Evolutionary conservation across 257 asterid genomes (phyloP), one percentile per base, ranked within the genome.

Genomic region (Petunia axillaris): DNA sequence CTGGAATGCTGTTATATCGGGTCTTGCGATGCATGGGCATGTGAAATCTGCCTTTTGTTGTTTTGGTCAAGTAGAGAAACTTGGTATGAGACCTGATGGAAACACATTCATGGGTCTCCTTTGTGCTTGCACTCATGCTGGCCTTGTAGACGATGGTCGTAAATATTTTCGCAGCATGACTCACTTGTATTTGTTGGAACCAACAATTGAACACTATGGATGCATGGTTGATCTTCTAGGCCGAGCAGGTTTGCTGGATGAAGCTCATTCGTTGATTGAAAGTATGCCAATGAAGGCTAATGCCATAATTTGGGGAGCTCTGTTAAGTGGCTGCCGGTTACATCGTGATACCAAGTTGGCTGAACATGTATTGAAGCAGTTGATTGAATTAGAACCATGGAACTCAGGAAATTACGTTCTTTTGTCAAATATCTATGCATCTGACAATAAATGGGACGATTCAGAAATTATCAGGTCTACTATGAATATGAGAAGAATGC

Each of bases 201-300:
- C 82, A 16, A 40, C 79, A 2, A 71, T 85, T 10, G 90, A 89
- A 84, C 92, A 89, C 57, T 82, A 87, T 52, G 92, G 92, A 53
- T 81, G 86, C 85, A 87, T 85, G 92, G 90, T 84, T 57, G 92
- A 89, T 87, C 90, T 89, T 68, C 87, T 87, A 43, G 89, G 89
- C 8, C 86, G 89, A 79, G 85, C 86, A 25, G 90, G 92, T 14
- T 75, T 84, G 82, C 58, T 87, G 55, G 81, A 80, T 41, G 88
- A 87, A 78, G 89, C 90, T 11, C 85, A 68, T 73, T 77, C 80
- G 25, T 43, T 89, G 76, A 78, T 89, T 16, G 73, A 35, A 40
- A 15, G 35, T 58, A 89, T 89, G 92, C 90, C 90, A 15, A 82
- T 87, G 85, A 77, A 89, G 82, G 68, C 88, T 0, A 87, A 87